Conservation (phyloP, 2,329 filamentous ascomycete genomes). For the Monilinia fructigena region DNA sequence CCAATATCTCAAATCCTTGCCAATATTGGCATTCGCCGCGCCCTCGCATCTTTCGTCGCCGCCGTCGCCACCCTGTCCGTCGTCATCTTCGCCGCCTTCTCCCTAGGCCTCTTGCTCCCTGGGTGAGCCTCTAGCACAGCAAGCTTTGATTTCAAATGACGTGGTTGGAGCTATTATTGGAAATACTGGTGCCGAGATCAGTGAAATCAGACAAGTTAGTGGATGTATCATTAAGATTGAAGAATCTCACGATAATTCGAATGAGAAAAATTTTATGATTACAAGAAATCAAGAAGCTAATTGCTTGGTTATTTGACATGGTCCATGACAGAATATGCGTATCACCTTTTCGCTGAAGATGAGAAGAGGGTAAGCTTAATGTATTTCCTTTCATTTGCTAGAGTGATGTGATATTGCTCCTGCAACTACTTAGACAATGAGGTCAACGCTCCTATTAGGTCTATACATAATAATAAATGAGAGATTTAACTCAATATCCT, state of each 20-base stretch:
- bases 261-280: constrained; percentile 96
- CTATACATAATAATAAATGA: too few species aligned
- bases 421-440: too few species aligned
- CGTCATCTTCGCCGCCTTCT: neutral
- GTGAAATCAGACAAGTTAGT: constrained; percentile 94
- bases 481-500: too few species aligned
- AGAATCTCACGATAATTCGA: constrained; percentile 98
- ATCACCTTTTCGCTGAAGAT: too few species aligned
- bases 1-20: neutral
- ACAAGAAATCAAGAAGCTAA: constrained; percentile 65
- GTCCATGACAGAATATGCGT: neutral
- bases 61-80: neutral
- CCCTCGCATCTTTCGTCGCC: neutral
- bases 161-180: constrained; percentile 69
- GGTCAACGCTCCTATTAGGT: too few species aligned
- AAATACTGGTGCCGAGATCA: constrained; percentile 91
- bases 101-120: neutral
- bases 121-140: constrained; percentile 42
- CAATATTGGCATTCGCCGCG: neutral
- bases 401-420: too few species aligned
- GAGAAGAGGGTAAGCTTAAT: too few species aligned
- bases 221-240: constrained; percentile 99
- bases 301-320: neutral
- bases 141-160: constrained; percentile 98
- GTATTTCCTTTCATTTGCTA: too few species aligned